Percentiles rank a stretch among this genome's conserved stretches.
phyloP scores from a whole-genome alignment of 495 filamentous ascomycete species.

The Penicillium cinerascens region DNA sequence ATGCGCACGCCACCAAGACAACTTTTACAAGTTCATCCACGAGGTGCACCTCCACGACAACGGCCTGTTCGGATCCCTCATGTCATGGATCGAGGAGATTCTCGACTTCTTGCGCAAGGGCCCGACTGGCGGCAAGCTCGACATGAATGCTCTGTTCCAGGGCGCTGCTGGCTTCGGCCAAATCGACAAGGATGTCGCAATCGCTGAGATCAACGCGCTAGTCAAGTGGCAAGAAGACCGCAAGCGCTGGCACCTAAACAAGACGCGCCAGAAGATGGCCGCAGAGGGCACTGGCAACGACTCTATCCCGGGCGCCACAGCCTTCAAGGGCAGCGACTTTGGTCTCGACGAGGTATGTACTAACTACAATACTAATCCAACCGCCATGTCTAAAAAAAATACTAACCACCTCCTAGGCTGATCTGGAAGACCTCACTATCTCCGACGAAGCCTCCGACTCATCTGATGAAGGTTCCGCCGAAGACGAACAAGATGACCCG shows the following conservation, averaged over 20 bases:
- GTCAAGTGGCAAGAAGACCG: slow-evolving; percentile 92
- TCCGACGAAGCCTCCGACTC: slow-evolving; percentile 67
- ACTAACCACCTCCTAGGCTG: slow-evolving; percentile 40
- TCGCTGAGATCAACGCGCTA: slow-evolving; percentile 77
- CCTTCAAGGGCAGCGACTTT: slow-evolving; percentile 77
- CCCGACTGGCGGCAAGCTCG: slow-evolving; percentile 71
- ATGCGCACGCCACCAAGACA: slow-evolving; percentile 88
- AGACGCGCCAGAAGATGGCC: slow-evolving; percentile 98
- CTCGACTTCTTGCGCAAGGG: slow-evolving; percentile 88
- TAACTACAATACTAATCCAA: background rate
- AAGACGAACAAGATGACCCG: slow-evolving; percentile 71
- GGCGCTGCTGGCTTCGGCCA: slow-evolving; percentile 64
- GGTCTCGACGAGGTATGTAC: slow-evolving; percentile 71
- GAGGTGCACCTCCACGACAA: slow-evolving; percentile 98
- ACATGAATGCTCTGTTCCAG: slow-evolving; percentile 90
- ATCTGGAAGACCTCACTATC: slow-evolving; percentile 77
- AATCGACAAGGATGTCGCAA: slow-evolving; percentile 66
- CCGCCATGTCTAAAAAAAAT: slow-evolving; percentile 1
- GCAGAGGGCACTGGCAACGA: slow-evolving; percentile 59
- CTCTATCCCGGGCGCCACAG: slow-evolving; percentile 44
- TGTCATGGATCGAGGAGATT: slow-evolving; percentile 97
- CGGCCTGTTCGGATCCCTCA: slow-evolving; percentile 89
- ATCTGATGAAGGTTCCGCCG: slow-evolving; percentile 65
- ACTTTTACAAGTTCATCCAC: slow-evolving; percentile 98
- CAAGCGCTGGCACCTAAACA: slow-evolving; percentile 96